Evolutionary conservation across 2,329 filamentous ascomycete genomes (phyloP).

Genomic region (Zasmidium citrigriseum): DNA sequence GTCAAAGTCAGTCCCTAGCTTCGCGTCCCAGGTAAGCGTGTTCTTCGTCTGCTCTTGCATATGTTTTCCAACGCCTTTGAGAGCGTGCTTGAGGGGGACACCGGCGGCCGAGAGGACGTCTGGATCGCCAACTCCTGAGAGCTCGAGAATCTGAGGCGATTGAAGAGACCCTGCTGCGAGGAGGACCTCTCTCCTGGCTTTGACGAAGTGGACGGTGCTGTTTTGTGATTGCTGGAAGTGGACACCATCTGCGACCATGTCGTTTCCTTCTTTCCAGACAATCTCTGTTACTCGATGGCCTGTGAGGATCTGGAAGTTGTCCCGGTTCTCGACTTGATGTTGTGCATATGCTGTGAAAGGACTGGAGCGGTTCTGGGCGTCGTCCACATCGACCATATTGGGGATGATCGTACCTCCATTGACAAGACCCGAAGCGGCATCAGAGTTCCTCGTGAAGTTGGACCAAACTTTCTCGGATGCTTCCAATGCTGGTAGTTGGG

Average conservation of each 20-base stretch:
- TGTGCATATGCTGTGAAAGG: slow-evolving; percentile 29
- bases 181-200: slow-evolving; percentile 45
- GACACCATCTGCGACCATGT: slow-evolving; percentile 22
- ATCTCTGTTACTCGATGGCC: slow-evolving; percentile 30
- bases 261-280: slow-evolving; percentile 15
- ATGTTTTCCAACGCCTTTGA: slow-evolving; percentile 12
- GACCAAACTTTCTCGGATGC: slow-evolving; percentile 24
- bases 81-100: slow-evolving; percentile 29
- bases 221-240: slow-evolving; percentile 21
- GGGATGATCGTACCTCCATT: slow-evolving; percentile 29
- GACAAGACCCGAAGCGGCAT: slow-evolving; percentile 28
- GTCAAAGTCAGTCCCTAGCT: slow-evolving; percentile 26
- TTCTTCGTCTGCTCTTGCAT: slow-evolving; percentile 23
- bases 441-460: slow-evolving; percentile 18
- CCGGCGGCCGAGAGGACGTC: slow-evolving; percentile 17
- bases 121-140: slow-evolving; percentile 58
- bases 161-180: slow-evolving; percentile 59
- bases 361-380: slow-evolving; percentile 28
- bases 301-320: slow-evolving; percentile 29
- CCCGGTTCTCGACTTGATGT: slow-evolving; percentile 22
- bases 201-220: slow-evolving; percentile 19
- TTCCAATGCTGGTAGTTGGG: slow-evolving; percentile 25
- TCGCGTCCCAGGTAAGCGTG: slow-evolving; percentile 15
- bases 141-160: slow-evolving; percentile 60
- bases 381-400: slow-evolving; percentile 27